phyloP scores from a whole-genome alignment of 2,329 filamentous ascomycete species.

The Madurella fahalii region DNA sequence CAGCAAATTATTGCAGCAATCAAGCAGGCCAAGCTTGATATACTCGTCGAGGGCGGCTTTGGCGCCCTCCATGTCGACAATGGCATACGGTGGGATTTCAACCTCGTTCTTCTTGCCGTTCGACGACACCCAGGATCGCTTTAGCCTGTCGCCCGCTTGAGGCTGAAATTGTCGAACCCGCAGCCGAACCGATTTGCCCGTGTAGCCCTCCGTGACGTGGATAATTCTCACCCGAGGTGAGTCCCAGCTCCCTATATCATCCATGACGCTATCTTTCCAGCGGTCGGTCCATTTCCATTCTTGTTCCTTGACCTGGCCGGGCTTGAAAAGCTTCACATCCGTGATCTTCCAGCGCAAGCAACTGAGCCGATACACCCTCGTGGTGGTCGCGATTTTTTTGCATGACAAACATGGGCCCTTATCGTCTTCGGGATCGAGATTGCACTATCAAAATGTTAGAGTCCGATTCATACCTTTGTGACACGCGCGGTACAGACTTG shows the following conservation, averaged over 20 bases:
- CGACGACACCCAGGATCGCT: conserved; percentile 49
- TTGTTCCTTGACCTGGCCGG: conserved; percentile 53
- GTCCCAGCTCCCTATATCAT: conserved; percentile 55
- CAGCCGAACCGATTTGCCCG: conserved; percentile 43
- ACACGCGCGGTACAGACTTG: too few species aligned
- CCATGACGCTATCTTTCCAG: conserved; percentile 53
- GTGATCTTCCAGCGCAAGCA: conserved; percentile 60
- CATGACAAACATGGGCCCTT: conserved; percentile 51
- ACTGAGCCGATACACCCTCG: conserved; percentile 47
- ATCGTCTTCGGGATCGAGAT: conserved; percentile 45
- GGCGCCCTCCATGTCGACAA: conserved; percentile 51
- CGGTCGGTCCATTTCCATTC: conserved; percentile 61
- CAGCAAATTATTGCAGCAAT: conserved; percentile 44
- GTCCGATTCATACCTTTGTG: background rate
- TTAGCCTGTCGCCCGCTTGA: conserved; percentile 51
- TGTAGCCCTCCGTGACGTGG: conserved; percentile 51
- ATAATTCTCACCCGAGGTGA: conserved; percentile 48
- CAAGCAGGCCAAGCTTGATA: conserved; percentile 44
- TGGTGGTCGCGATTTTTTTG: conserved; percentile 47
- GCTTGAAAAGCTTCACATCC: conserved; percentile 55
- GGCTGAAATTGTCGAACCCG: conserved; percentile 53
- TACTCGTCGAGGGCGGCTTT: conserved; percentile 46
- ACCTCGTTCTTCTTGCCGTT: conserved; percentile 46
- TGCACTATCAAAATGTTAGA: conserved; percentile 41
- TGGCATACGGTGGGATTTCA: conserved; percentile 51